Base-by-base conservation (phyloP, 1,284 basidiomycete genomes). In the Amylostereum areolatum region DNA sequence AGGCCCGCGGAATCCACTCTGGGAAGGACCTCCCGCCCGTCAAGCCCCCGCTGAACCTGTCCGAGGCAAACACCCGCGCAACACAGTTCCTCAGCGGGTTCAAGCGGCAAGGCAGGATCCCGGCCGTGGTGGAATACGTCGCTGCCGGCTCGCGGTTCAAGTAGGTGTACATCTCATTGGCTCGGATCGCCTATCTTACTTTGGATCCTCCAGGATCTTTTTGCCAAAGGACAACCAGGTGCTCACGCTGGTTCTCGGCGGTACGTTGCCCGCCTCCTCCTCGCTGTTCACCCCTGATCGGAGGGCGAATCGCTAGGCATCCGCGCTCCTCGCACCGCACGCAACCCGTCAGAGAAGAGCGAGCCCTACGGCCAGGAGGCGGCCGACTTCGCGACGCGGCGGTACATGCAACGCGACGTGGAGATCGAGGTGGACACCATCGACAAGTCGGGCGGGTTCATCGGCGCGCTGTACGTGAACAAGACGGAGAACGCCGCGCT, bases 371-470 rank as follows among this genome's bases (percentile, higher is more conserved):
- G 95, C 5, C 59, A 68, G 1, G 95, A 99, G 65, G 83, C 93
- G 2, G 73, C 83, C 5, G 88, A 91, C 39, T 98, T 91, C 59
- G 80, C 91, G 3, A 81, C 81, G 9, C 80, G 82, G 43, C 78
- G 78, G 51, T 93, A 88, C 61, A 85, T 97, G 82, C 97, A 99
- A 66, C 83, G 95, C 27, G 97, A 99, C 61, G 87, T 94, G 11
- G 96, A 99, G 67, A 84, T 98, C 53, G 86, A 92, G 57, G 83
- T 97, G 42, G 89, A 96, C 52, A 79, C 81, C 41, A 83, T 87
- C 11, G 96, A 99, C 73, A 97, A 97, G 70, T 87, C 87, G 12
- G 96, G 96, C 36, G 95, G 96, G 5, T 98, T 97, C 70, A 95
- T 99, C 57, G 96, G 96, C 12, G 72, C 86, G 1, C 73, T 97